A percentile compares a stretch with the other conserved stretches of the same genome.
These are phyloP conservation scores for Populus hybrid DNA, from an alignment of 441 rosid species.

Conservation along the genomic window DNA sequence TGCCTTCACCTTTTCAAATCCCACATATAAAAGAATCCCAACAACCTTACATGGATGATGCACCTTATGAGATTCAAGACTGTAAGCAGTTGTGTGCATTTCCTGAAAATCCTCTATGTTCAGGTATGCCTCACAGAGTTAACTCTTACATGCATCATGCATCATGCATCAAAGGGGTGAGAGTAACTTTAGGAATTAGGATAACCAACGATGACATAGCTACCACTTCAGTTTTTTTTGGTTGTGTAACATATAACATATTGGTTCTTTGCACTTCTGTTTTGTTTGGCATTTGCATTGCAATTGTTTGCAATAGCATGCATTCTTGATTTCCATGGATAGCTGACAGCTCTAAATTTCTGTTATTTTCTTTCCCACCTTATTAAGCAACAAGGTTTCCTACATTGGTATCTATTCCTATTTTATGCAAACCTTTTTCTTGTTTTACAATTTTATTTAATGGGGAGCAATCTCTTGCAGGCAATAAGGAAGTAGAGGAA, in stretches of 20 bases:
- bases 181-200: constrained; percentile 3
- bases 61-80: constrained; percentile 32
- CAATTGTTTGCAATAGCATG: background rate
- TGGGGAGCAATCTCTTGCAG: constrained; percentile 36
- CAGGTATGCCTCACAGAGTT: constrained; percentile 36
- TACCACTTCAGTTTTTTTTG: background rate
- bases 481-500: constrained; percentile 35
- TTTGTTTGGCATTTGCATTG: background rate
- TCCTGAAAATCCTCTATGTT: constrained; percentile 32
- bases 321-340: background rate
- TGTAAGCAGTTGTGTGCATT: constrained; percentile 26
- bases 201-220: background rate
- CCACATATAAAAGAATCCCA: constrained; percentile 51
- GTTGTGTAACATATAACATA: background rate
- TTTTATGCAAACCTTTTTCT: background rate
- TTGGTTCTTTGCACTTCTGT: background rate
- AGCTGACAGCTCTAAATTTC: background rate
- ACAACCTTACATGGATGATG: constrained; percentile 35
- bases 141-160: background rate
- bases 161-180: background rate
- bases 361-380: background rate
- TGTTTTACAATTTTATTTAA: background rate
- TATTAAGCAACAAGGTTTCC: background rate
- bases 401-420: background rate
- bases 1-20: constrained; percentile 70